Evolutionary conservation across 306 rosid genomes (phyloP).

Genomic region (Sindora glabra): DNA sequence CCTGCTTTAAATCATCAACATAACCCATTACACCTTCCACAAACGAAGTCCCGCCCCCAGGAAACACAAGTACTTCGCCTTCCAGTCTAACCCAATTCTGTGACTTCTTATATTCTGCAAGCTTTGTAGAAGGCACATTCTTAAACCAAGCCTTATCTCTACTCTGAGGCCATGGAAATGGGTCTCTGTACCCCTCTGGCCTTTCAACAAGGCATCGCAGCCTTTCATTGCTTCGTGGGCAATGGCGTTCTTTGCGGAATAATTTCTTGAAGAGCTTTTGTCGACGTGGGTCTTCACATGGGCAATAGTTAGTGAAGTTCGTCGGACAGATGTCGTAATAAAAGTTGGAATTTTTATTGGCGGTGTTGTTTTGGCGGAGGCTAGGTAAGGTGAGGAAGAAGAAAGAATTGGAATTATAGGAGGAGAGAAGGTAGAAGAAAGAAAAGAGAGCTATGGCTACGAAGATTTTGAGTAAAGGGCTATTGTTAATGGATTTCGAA

Average conservation of each 20-base stretch:
- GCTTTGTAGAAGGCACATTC: conserved; percentile 37
- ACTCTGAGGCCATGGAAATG: conserved; percentile 39
- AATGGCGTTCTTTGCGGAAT: conserved; percentile 40
- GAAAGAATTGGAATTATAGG: no score
- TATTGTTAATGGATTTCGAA: no score
- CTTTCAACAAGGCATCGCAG: conserved; percentile 26
- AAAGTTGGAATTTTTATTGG: background rate
- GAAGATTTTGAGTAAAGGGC: no score
- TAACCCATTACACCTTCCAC: conserved; percentile 31
- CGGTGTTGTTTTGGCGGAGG: no score
- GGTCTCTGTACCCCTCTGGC: conserved; percentile 25
- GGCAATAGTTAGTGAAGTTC: conserved; percentile 38
- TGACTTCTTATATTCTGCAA: conserved; percentile 33
- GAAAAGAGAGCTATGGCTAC: no score
- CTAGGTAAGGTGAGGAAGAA: no score
- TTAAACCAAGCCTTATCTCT: conserved; percentile 41
- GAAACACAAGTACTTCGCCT: conserved; percentile 33
- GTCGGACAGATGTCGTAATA: conserved; percentile 24
- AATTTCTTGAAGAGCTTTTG: conserved; percentile 13
- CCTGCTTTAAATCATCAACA: conserved; percentile 14
- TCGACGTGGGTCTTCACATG: conserved; percentile 33
- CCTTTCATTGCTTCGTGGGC: conserved; percentile 21
- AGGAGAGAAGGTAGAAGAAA: no score
- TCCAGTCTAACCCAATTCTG: conserved; percentile 45
- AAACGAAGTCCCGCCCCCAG: conserved; percentile 53